Conservation (phyloP, 257 asterid genomes). For the Oldenlandia corymbosa region DNA sequence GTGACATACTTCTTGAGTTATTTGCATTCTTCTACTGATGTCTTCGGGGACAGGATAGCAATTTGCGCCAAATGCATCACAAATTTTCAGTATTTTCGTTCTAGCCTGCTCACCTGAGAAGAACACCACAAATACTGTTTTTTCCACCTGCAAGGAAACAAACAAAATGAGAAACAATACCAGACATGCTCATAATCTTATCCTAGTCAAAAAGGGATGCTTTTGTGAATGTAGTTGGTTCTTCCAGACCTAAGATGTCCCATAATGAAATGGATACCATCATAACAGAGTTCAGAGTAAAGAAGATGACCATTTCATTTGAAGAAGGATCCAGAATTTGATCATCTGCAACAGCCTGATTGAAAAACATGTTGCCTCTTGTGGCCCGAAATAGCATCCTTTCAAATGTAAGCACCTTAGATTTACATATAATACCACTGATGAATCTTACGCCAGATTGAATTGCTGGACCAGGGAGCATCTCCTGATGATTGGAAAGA, state of each 20-base stretch:
- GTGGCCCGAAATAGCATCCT: constrained; percentile 98
- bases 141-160: constrained; percentile 70
- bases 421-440: constrained; percentile 84
- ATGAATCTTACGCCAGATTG: constrained; percentile 93
- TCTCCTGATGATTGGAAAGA: constrained; percentile 52
- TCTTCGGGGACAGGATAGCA: constrained; percentile 99
- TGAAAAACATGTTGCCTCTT: constrained; percentile 96
- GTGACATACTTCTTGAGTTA: constrained; percentile 74
- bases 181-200: constrained; percentile 8
- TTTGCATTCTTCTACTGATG: constrained; percentile 66
- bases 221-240: neutral
- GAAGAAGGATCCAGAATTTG: constrained; percentile 77
- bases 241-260: constrained; percentile 1
- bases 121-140: constrained; percentile 85
- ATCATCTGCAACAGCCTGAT: constrained; percentile 74
- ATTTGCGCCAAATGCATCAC: constrained; percentile 96
- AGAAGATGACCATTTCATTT: constrained; percentile 65
- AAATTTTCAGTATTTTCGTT: constrained; percentile 78
- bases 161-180: constrained; percentile 11
- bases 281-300: neutral
- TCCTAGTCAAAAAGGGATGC: constrained; percentile 15
- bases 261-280: neutral
- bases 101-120: constrained; percentile 99
- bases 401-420: constrained; percentile 73
- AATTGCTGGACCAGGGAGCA: constrained; percentile 66